Evolutionary conservation across 805 yeast genomes (phyloP), one percentile per base, ranked within the genome.

Genomic region (Zygoascus bituminiphila): DNA sequence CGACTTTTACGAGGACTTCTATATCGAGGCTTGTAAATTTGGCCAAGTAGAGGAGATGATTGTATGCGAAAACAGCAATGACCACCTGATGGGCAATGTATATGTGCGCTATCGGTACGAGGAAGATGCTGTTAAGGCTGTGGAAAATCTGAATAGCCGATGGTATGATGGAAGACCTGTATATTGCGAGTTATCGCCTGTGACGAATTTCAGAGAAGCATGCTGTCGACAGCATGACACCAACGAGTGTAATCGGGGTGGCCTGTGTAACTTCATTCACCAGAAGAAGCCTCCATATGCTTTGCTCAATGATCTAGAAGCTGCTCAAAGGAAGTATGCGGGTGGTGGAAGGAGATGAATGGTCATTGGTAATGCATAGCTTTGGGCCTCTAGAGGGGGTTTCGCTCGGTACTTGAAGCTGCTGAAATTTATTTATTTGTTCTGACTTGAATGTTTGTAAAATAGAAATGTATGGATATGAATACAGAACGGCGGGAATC

Each of bases 201-300:
- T 86, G 17, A 65, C 74, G 2, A 79, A 75, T 58, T 78, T 85
- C 55, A 69, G 73, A 41, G 93, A 82, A 48, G 84, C 94, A 10
- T 73, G 78, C 47, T 89, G 98, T 61, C 71, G 86, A 37, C 83
- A 83, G 39, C 82, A 82, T 59, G 86, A 81, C 35, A 65, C 71
- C 1, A 65, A 72, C 21, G 68, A 67, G 12, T 89, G 98, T 61
- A 76, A 73, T n/a, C 74, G 97, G 61, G 91, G 88, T 1, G 84
- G 81, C 26, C 75, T 77, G 58, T 89, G 98, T 66, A 89, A 89
- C 64, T 88, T 85, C 64, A 83, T 88, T 76, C 98, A 89, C 63
- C 73, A 82, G 2, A 72, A 81, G 56, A 65, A 72, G 35, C 87
- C 94, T 0, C 61, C 76, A 2, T 58, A 59, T 5, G 69, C 63